Conservation (phyloP, 768 basidiomycete genomes). For the Termitomyces sp. region DNA sequence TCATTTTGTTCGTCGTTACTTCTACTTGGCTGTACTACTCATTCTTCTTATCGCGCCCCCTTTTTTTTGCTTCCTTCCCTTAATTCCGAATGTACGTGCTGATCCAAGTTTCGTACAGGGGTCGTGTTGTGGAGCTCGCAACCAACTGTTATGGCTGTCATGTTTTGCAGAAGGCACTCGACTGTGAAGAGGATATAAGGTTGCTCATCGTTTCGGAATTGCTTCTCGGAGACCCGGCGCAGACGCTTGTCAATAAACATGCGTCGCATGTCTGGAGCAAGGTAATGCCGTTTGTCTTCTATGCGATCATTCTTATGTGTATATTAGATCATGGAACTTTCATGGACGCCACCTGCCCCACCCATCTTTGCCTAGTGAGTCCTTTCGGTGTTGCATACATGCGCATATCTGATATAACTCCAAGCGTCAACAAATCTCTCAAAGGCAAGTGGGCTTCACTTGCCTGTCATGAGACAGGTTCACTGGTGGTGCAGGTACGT, state of each 20-base stretch:
- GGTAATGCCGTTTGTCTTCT: constrained; percentile 28
- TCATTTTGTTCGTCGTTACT: not conserved
- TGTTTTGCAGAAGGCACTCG: constrained; percentile 84
- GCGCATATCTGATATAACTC: not conserved
- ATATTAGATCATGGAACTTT: constrained; percentile 79
- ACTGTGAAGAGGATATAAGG: constrained; percentile 85
- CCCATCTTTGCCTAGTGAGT: constrained; percentile 84
- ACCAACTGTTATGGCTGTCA: constrained; percentile 90
- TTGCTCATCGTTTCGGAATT: constrained; percentile 81
- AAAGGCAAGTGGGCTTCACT: constrained; percentile 88
- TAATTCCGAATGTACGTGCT: not conserved
- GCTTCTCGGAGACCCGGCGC: constrained; percentile 76
- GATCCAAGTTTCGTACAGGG: constrained; percentile 32
- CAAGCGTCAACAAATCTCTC: constrained; percentile 80
- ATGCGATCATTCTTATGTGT: not conserved
- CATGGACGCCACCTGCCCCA: constrained; percentile 82
- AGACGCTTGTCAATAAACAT: constrained; percentile 86
- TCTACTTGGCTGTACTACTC: not conserved
- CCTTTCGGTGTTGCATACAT: not conserved
- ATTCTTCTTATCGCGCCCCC: not conserved
- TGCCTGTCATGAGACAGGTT: constrained; percentile 88
- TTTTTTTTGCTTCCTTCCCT: not conserved
- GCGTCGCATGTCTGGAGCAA: constrained; percentile 93
- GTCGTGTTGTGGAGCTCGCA: constrained; percentile 80
- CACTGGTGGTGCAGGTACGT: constrained; percentile 71